Percentiles rank a stretch among this genome's conserved stretches.
These are phyloP conservation scores for Penicillium canescens DNA, from an alignment of 495 filamentous ascomycete genomes.

Conservation along the genomic window DNA sequence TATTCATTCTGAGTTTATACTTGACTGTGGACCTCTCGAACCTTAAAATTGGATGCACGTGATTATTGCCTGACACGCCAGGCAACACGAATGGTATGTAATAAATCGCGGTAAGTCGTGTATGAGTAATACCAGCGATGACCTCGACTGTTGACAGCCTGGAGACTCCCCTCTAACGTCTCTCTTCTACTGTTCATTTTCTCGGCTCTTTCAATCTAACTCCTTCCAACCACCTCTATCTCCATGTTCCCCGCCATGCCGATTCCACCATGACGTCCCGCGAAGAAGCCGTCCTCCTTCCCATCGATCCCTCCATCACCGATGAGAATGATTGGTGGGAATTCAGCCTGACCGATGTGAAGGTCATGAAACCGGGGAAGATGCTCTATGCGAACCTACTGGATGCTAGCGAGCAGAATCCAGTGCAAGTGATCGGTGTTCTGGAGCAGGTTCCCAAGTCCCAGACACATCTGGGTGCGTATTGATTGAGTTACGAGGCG, in stretches of 20 bases:
- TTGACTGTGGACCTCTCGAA: no score
- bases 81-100: constrained; percentile 4
- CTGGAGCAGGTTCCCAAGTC: constrained; percentile 48
- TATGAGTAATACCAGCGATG: constrained; percentile 22
- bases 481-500: constrained; percentile 14
- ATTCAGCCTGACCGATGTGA: constrained; percentile 54
- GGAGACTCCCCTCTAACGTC: constrained; percentile 10
- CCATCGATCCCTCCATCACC: constrained; percentile 51
- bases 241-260: constrained; percentile 27
- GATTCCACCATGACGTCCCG: constrained; percentile 47
- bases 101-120: constrained; percentile 13
- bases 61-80: background rate
- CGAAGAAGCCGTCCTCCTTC: constrained; percentile 57
- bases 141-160: constrained; percentile 14
- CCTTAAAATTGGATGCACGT: background rate
- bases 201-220: background rate
- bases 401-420: constrained; percentile 49
- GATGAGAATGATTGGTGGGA: constrained; percentile 63
- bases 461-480: constrained; percentile 43
- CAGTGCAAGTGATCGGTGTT: constrained; percentile 55
- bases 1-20: no score
- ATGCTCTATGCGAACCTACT: constrained; percentile 54
- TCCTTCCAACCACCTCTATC: background rate
- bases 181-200: constrained; percentile 4
- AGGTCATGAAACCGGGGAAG: constrained; percentile 50